phyloP scores from a whole-genome alignment of 2,329 filamentous ascomycete species.

The Trichoderma sp. region DNA sequence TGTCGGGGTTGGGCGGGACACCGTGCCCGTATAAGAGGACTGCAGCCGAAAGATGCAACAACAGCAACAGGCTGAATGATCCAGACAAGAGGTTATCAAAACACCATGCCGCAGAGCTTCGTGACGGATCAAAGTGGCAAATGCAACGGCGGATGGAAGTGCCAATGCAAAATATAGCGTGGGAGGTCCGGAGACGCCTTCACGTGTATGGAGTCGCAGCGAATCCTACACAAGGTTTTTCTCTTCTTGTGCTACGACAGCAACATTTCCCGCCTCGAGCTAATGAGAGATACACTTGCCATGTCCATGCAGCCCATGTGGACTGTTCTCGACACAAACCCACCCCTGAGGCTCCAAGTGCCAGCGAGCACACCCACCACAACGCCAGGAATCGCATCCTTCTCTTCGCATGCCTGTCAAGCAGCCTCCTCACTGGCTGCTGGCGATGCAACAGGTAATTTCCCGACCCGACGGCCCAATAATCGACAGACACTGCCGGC shows the following conservation, averaged over 20 bases:
- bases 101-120: neutral
- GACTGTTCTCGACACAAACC: neutral
- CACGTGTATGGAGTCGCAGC: neutral
- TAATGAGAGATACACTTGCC: neutral
- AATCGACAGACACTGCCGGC: neutral
- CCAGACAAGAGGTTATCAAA: constrained; percentile 1
- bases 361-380: neutral
- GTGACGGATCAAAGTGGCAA: neutral
- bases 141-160: constrained; percentile 7
- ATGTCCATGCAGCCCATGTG: neutral
- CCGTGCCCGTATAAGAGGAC: neutral
- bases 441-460: neutral
- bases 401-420: constrained; percentile 7
- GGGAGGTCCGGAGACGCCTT: neutral
- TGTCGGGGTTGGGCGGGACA: constrained; percentile 8
- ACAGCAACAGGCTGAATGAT: neutral
- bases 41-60: neutral
- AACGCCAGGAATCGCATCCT: constrained; percentile 9
- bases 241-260: neutral
- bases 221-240: neutral
- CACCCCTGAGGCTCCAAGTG: neutral
- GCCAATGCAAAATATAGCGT: constrained; percentile 8
- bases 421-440: constrained; percentile 1
- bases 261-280: neutral
- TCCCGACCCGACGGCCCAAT: constrained; percentile 2